These are phyloP conservation scores for Lentinula aciculospora DNA, from an alignment of 768 basidiomycete species.

Conservation along the genomic window DNA sequence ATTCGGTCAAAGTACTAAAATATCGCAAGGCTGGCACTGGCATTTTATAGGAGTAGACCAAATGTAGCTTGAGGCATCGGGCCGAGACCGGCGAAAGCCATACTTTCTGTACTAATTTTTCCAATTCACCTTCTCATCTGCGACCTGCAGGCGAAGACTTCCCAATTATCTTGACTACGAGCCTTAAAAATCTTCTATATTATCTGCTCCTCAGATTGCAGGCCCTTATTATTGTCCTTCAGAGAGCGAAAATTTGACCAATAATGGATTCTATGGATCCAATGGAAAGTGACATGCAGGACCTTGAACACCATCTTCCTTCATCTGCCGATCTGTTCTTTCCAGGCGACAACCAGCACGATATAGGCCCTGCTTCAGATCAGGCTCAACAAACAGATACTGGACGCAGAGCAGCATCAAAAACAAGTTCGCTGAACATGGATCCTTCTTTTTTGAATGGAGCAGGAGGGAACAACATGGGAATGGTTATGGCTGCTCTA, in stretches of 20 bases:
- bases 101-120: too few species aligned
- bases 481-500: constrained; percentile 7
- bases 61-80: too few species aligned
- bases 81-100: too few species aligned
- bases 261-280: background rate
- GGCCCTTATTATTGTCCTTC: background rate
- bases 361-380: background rate
- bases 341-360: background rate
- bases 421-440: background rate
- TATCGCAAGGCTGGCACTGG: too few species aligned
- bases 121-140: too few species aligned
- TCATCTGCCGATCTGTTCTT: constrained; percentile 1
- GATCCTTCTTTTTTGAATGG: background rate
- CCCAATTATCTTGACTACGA: background rate
- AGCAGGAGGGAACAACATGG: constrained; percentile 5
- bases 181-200: background rate
- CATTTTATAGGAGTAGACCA: too few species aligned
- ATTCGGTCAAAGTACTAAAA: too few species aligned
- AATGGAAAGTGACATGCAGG: background rate
- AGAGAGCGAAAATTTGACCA: background rate
- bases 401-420: background rate
- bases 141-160: background rate
- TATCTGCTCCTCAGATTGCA: background rate
- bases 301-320: constrained; percentile 3
- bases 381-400: constrained; percentile 3